Evolutionary conservation across 2,329 filamentous ascomycete species (phyloP), one percentile per base, ranked within the genome.

Genomic region (Cadophora sp.): DNA sequence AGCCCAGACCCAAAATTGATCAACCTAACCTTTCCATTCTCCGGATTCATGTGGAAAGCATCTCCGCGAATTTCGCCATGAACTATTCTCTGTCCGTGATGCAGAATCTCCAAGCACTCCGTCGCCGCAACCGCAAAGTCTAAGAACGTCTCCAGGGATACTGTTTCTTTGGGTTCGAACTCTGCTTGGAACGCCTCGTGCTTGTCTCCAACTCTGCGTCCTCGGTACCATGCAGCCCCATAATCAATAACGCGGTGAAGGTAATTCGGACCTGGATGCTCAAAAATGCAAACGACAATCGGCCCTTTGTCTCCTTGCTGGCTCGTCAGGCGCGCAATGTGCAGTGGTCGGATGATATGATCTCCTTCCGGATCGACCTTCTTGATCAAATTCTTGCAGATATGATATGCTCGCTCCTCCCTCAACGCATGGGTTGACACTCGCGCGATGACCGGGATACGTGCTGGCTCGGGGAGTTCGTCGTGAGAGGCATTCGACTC

Each of bases 11-110:
- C 95, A 76, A 96, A 94, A 64, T 93, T 93, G 70, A 93, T 86
- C 69, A 97, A 84, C 76, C 91, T 93, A 70, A 97, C 93, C 65
- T 84, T 82, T 65, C 89, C 88, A 0, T 87, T 87, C 55, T 93
- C 87, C 16, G 82, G 77, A 73, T 92, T 91, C 81, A 92, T 97
- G 76, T 97, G 93, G 75, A 97, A 97, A 0, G 94, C 91, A 79
- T 98, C 95, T 5, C 90, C 92, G 33, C 95, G 87, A 60, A 98
- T 90, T 79, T 98, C 95, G 53, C 95, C 95, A 74, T 97, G 95
- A 1, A 97, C 90, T 66, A 94, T 88, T 68, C 92, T 90, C 66
- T 95, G 87, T 9, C 91, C 90, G 79, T 97, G 94, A 74, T 98
- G 95, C n/a, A 98, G 81, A 56, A 96, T 89, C 78, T 97, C 94